Evolutionary conservation across 2,329 filamentous ascomycete species (phyloP).

Genomic region (Cladosporium sphaerospermum): DNA sequence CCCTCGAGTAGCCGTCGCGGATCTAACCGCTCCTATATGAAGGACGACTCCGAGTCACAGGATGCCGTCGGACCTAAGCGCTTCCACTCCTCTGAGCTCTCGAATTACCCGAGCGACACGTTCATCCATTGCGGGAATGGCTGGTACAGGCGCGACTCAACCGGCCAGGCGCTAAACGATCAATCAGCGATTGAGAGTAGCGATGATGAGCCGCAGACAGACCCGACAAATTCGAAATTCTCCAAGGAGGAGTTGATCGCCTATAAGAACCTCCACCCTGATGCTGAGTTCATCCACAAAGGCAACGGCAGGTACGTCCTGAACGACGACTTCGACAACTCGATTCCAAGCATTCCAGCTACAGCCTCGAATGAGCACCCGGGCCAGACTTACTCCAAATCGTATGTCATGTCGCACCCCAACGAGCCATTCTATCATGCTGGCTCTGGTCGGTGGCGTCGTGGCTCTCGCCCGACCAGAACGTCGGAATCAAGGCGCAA

Average conservation of each 20-base stretch:
- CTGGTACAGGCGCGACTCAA: constrained; percentile 14
- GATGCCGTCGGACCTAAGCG: background rate
- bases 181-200: constrained; percentile 7
- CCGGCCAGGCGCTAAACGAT: background rate
- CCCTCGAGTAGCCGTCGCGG: background rate
- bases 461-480: constrained; percentile 15
- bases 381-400: constrained; percentile 21
- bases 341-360: background rate
- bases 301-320: constrained; percentile 13
- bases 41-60: background rate
- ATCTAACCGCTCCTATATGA: constrained; percentile 2
- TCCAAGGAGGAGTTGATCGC: constrained; percentile 11
- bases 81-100: constrained; percentile 14
- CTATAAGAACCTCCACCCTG: constrained; percentile 10
- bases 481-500: background rate
- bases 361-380: background rate
- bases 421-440: constrained; percentile 25
- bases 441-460: constrained; percentile 24
- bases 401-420: constrained; percentile 22
- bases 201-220: background rate
- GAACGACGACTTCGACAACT: constrained; percentile 6
- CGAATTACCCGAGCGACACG: constrained; percentile 15
- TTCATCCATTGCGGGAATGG: constrained; percentile 22
- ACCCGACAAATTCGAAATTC: constrained; percentile 1
- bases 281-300: constrained; percentile 10